Evolutionary conservation across 2,329 filamentous ascomycete genomes (phyloP).

Genomic region (Fusarium subtropicale): DNA sequence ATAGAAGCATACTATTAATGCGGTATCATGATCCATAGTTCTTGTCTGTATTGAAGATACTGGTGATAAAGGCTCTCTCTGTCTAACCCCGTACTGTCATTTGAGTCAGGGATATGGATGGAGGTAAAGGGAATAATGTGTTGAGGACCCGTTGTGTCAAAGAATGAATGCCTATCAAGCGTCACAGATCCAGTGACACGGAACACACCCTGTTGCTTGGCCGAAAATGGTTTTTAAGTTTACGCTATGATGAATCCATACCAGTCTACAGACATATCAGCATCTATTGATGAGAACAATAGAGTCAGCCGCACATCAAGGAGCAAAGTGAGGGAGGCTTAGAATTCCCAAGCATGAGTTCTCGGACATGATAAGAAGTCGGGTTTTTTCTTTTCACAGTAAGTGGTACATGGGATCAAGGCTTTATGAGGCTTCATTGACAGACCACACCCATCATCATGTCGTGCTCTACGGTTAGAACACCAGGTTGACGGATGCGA

Average conservation of each 20-base stretch:
- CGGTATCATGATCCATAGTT: neutral
- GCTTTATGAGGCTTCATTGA: neutral
- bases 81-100: no score
- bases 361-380: no score
- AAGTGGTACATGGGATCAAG: no score
- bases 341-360: neutral
- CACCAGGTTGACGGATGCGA: neutral
- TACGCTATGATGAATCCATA: neutral
- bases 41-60: no score
- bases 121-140: neutral
- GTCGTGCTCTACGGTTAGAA: neutral
- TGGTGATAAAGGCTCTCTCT: neutral
- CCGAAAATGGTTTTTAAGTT: neutral
- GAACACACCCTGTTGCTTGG: no score
- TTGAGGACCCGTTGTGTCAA: neutral
- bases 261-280: neutral
- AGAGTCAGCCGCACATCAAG: neutral
- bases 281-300: rapidly evolving
- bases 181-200: neutral
- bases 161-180: neutral
- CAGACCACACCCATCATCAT: rapidly evolving
- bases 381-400: no score
- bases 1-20: conserved; percentile 1
- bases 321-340: neutral
- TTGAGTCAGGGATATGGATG: no score